Evolutionary conservation across 805 yeast genomes (phyloP), one percentile per base, ranked within the genome.

Genomic region (Kuraishia hungarica): DNA sequence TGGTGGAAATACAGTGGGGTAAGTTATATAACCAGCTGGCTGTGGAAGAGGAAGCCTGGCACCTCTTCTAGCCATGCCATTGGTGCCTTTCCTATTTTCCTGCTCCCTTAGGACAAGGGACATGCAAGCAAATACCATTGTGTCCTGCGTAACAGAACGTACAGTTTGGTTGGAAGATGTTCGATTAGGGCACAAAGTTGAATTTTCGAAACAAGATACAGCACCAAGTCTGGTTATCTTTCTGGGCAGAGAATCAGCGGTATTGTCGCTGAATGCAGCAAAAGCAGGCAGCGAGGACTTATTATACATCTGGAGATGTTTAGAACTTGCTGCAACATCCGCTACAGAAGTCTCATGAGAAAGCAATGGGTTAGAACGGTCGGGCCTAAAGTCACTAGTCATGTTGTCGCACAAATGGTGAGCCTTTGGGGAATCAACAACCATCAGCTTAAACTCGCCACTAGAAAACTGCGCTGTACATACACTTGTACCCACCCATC

Each of bases 401-500:
- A 57, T 47, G 26, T 52, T 48, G 51, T 59, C 61, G 28, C 24
- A n/a, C 39, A 59, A 53, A 11, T 59, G 58, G 3, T 53, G 19
- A 3, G 56, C 51, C n/a, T 39, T 51, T 2, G 56, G 52, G 20
- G 54, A 57, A 24, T 55, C 53, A 55, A 54, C 50, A 3, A 59
- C 48, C 57, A 57, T 53, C 21, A 59, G 21, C 55, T 57, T 55
- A 20, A 59, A 55, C 8, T 53, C 13, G 13, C 55, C 24, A 46
- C 57, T 55, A 2, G 58, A 58, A 47, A 55, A 56, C 17, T 53
- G 52, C 8, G 56, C 51, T 4, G 56, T 54, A 13, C 51, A 15
- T n/a, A 57, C 58, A 10, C 59, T 51, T 2, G 60, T 59, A 17
- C 61, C 61, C 13, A 59, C 59, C 53, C 59, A 57, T 20, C 61